Percentiles rank a stretch among this genome's conserved stretches.
phyloP scores from a whole-genome alignment of 768 basidiomycete species.

The Agaricus blazei region DNA sequence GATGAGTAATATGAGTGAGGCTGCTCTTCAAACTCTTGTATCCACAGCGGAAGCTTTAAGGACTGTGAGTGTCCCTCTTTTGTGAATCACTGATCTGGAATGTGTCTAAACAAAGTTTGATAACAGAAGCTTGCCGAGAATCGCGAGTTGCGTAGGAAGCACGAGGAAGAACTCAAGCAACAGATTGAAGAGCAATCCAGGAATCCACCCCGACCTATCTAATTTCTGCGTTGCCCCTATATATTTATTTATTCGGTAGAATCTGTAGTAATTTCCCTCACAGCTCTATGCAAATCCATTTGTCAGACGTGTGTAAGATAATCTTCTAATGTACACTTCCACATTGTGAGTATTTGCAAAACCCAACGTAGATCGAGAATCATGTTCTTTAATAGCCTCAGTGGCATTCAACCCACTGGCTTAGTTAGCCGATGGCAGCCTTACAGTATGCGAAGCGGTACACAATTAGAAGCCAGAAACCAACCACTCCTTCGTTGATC shows the following conservation, averaged over 20 bases:
- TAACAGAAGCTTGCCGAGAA: constrained; percentile 46
- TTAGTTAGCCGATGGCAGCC: no score
- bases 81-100: background rate
- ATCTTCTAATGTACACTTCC: no score
- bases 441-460: no score
- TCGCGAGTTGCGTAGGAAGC: constrained; percentile 44
- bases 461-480: no score
- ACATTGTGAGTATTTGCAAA: no score
- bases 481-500: background rate
- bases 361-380: no score
- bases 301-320: no score
- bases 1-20: constrained; percentile 65
- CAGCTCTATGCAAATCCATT: no score
- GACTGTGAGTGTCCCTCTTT: constrained; percentile 34
- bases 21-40: constrained; percentile 58
- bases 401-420: no score
- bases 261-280: no score
- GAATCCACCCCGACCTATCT: constrained; percentile 27
- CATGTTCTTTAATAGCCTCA: no score
- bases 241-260: constrained; percentile 8
- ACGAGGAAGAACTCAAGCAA: constrained; percentile 28
- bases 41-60: constrained; percentile 54
- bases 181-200: constrained; percentile 21
- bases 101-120: background rate
- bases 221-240: constrained; percentile 2